These are phyloP conservation scores for Botrytis byssoidea DNA, from an alignment of 2,329 filamentous ascomycete species.

Conservation along the genomic window DNA sequence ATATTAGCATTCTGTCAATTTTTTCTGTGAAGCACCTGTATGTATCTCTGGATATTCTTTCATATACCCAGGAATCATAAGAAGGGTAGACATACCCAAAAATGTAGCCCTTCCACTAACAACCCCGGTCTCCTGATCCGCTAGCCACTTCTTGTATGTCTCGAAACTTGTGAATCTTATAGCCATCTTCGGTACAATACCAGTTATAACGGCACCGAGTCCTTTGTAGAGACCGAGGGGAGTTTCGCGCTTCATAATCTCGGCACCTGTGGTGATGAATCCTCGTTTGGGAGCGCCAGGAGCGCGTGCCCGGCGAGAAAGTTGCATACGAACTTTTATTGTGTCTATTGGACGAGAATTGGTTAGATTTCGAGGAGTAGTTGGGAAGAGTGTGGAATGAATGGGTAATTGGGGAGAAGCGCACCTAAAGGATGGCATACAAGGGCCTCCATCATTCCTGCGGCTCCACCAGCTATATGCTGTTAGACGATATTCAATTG, in stretches of 20 bases:
- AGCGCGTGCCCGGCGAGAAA: conserved; percentile 78
- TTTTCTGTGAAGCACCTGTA: background rate
- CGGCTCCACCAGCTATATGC: conserved; percentile 79
- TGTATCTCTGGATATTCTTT: background rate
- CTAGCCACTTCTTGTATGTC: conserved; percentile 82
- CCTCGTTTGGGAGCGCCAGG: conserved; percentile 82
- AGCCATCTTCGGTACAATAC: conserved; percentile 98
- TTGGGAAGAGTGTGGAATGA: background rate
- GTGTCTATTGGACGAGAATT: conserved; percentile 60
- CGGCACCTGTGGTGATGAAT: conserved; percentile 79
- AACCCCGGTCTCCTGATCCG: conserved; percentile 63
- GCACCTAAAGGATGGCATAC: conserved; percentile 89
- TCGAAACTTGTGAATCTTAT: conserved; percentile 98
- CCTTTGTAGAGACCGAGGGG: conserved; percentile 95
- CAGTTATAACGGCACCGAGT: conserved; percentile 91
- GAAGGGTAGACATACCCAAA: conserved; percentile 52
- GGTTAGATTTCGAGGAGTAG: background rate
- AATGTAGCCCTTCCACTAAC: conserved; percentile 73
- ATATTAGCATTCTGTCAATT: background rate
- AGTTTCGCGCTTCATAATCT: conserved; percentile 88
- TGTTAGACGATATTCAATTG: conserved; percentile 26
- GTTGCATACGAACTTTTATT: conserved; percentile 99
- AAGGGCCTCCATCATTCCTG: conserved; percentile 99
- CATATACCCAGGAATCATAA: conserved; percentile 39
- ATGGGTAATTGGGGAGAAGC: conserved; percentile 30